phyloP scores from a whole-genome alignment of 257 asterid species.

The Capsicum chinense region DNA sequence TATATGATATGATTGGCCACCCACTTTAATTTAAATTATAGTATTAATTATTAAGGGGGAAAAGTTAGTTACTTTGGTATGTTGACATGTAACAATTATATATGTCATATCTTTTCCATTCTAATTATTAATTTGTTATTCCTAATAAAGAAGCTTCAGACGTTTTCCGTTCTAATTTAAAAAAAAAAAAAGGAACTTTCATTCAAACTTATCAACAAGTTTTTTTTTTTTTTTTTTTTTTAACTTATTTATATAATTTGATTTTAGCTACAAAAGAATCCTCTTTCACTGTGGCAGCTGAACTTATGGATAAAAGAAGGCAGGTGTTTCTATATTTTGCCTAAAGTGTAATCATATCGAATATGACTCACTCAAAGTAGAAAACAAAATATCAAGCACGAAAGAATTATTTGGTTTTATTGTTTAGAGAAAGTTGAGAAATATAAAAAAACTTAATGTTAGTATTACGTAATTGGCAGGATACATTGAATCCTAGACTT shows the following conservation, averaged over 20 bases:
- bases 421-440: background rate
- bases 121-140: background rate
- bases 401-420: constrained; percentile 1
- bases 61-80: background rate
- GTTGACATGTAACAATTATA: constrained; percentile 24
- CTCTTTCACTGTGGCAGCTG: background rate
- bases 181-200: background rate
- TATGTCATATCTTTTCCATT: background rate
- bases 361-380: constrained; percentile 27
- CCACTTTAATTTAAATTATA: constrained; percentile 31
- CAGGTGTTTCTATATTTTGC: background rate
- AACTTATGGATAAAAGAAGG: constrained; percentile 22
- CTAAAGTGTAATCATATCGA: constrained; percentile 21
- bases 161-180: background rate
- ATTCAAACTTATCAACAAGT: background rate
- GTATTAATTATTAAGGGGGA: background rate
- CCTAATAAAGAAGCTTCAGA: background rate
- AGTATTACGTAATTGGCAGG: background rate
- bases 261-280: background rate
- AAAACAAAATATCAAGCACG: background rate
- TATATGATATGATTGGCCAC: constrained; percentile 42
- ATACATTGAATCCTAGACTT: constrained; percentile 3
- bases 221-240: too few relatives aligned
- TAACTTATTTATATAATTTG: background rate
- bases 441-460: background rate